These are phyloP conservation scores for Mycena vitilis DNA, from an alignment of 768 basidiomycete genomes.

Conservation along the genomic window DNA sequence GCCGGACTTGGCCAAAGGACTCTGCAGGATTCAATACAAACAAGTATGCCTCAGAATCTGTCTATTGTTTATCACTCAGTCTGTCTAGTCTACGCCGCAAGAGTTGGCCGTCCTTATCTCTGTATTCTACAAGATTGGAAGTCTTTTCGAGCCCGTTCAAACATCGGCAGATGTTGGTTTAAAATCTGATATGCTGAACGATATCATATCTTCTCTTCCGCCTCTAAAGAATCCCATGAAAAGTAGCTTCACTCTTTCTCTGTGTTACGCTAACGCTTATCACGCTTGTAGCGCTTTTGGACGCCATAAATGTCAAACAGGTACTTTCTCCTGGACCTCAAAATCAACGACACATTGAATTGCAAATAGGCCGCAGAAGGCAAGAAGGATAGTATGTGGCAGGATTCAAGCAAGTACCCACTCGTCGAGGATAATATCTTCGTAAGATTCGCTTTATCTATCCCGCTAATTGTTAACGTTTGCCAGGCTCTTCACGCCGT, in stretches of 20 bases:
- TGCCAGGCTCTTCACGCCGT: conserved; percentile 72
- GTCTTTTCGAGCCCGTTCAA: conserved; percentile 65
- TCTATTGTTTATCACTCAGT: background rate
- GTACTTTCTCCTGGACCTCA: conserved; percentile 75
- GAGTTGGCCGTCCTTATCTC: conserved; percentile 83
- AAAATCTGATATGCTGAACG: conserved; percentile 73
- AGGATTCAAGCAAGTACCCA: conserved; percentile 57
- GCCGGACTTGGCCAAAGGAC: conserved; percentile 90
- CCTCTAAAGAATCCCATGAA: conserved; percentile 66
- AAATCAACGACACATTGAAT: conserved; percentile 63
- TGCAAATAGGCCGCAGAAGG: conserved; percentile 74
- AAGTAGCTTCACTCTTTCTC: too few relatives aligned
- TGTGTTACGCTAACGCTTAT: too few relatives aligned
- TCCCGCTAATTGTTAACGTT: conserved; percentile 17
- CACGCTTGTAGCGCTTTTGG: too few relatives aligned
- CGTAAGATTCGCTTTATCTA: conserved; percentile 50
- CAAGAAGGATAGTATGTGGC: conserved; percentile 79
- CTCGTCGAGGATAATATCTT: conserved; percentile 66
- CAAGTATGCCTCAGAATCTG: conserved; percentile 62
- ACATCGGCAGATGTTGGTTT: conserved; percentile 64
- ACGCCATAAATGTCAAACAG: too few relatives aligned
- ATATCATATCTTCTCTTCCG: conserved; percentile 77
- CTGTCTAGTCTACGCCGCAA: conserved; percentile 77
- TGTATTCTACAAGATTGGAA: conserved; percentile 78
- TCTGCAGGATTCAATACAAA: conserved; percentile 91